Evolutionary conservation across 345 rosid species (phyloP), one percentile per base, ranked within the genome.

Genomic region (Anacardium occidentale): DNA sequence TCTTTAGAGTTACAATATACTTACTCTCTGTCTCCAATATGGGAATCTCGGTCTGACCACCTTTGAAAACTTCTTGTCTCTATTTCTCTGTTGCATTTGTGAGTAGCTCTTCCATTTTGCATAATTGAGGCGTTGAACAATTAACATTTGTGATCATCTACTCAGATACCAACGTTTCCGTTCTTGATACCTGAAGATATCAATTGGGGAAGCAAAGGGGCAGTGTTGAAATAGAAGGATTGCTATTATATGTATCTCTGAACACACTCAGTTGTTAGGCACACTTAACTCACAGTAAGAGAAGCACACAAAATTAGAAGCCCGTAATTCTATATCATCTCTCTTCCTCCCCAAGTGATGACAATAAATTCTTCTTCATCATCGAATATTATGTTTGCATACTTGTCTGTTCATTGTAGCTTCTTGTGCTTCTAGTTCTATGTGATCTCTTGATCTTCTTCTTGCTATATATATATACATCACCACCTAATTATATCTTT

Each of bases 141-240:
- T 34, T 34, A 34, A 53, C 55, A 51, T n/a, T 77, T 74, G 70
- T 25, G 68, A 50, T 73, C 62, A 50, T 73, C 62, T 34, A 56
- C 66, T 64, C 71, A 45, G 58, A 37, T 65, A 64, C 72, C 78
- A 53, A 62, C 13, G 69, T 67, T 18, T 4, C 51, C 42, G n/a
- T 34, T 56, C 57, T 42, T 72, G 63, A 10, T 42, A 12, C 50
- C 24, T 45, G 34, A 37, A 40, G 72, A 15, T 24, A 20, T 64
- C 64, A 64, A 42, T 58, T 62, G 63, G 60, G 25, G 7, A 29
- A 37, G 52, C 42, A 44, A 22, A 21, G n/a, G 21, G 44, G 13
- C 48, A 44, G 18, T 64, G 48, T 22, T 4, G 52, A n/a, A 48
- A 24, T 32, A 55, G 12, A 34, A 50, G 26, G 29, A 25, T n/a